Evolutionary conservation across 139 green algal genomes (phyloP).

Genomic region (Chlorella ohadii): DNA sequence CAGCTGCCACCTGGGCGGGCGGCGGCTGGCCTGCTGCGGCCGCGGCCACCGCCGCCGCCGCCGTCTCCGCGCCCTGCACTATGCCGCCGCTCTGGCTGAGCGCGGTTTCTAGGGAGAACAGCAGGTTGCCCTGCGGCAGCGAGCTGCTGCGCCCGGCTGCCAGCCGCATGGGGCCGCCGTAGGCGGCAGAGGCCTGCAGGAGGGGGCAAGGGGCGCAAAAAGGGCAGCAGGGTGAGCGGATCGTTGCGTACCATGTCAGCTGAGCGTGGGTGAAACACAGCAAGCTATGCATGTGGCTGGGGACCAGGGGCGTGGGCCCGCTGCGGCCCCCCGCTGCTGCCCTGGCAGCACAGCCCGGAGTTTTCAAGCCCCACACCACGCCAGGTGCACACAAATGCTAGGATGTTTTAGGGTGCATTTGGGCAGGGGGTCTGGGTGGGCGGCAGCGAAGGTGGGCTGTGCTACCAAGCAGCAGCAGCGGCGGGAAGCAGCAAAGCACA

Average conservation of each 20-base stretch:
- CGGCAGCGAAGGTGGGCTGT: not conserved
- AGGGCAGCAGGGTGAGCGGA: too few species aligned
- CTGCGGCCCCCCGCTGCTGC: not conserved
- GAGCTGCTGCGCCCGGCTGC: not conserved
- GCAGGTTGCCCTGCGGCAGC: slow-evolving; percentile 24
- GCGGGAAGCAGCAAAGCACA: not conserved
- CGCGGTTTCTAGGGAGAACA: slow-evolving; percentile 12
- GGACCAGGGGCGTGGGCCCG: too few species aligned
- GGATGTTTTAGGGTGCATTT: not conserved
- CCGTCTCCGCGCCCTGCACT: not conserved
- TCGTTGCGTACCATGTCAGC: not conserved
- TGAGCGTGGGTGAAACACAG: not conserved
- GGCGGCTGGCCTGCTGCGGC: slow-evolving; percentile 16
- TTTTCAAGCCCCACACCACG: too few species aligned
- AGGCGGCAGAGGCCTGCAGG: not conserved
- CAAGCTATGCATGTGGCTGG: not conserved
- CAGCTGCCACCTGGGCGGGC: not conserved
- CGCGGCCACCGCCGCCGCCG: slow-evolving; percentile 11
- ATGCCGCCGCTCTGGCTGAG: slow-evolving; percentile 22
- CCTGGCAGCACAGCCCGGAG: too few species aligned
- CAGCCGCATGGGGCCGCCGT: not conserved
- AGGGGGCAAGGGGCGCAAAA: too few species aligned
- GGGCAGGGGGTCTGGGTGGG: not conserved
- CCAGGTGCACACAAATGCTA: not conserved
- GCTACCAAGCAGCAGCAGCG: not conserved